phyloP scores from a whole-genome alignment of 2,329 filamentous ascomycete species.

The Penicillium sp. region DNA sequence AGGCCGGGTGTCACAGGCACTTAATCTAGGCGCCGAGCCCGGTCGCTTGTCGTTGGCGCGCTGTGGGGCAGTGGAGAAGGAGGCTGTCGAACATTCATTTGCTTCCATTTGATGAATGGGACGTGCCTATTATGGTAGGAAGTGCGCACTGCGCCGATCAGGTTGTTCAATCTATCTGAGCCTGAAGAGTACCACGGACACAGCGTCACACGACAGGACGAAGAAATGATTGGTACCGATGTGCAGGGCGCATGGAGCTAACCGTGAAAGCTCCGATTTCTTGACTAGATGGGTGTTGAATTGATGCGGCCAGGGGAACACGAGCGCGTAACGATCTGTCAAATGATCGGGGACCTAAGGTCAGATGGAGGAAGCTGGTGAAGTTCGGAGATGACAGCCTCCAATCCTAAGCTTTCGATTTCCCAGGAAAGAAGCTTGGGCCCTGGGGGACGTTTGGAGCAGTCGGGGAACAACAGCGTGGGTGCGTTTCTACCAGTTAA shows the following conservation, averaged over 20 bases:
- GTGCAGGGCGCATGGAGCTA: slow-evolving; percentile 15
- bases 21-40: slow-evolving; percentile 9
- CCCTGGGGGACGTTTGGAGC: slow-evolving; percentile 4
- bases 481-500: slow-evolving; percentile 4
- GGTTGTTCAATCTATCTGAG: not conserved
- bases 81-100: not conserved
- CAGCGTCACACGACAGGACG: slow-evolving; percentile 10
- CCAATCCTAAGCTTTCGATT: slow-evolving; percentile 14
- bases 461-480: slow-evolving; percentile 4
- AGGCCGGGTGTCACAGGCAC: not conserved
- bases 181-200: not conserved
- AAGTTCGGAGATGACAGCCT: not conserved
- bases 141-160: not conserved
- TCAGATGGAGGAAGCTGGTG: not conserved
- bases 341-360: slow-evolving; percentile 4
- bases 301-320: not conserved
- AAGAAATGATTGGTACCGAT: slow-evolving; percentile 10
- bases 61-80: slow-evolving; percentile 14
- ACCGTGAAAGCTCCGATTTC: slow-evolving; percentile 9
- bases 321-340: slow-evolving; percentile 2
- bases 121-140: not conserved
- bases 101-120: not conserved
- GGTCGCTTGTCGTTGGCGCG: slow-evolving; percentile 19
- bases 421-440: slow-evolving; percentile 14
- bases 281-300: not conserved